A percentile compares a stretch with the other conserved stretches of the same genome.
These are phyloP conservation scores for Talaromyces funiculosus DNA, from an alignment of 2,329 filamentous ascomycete genomes.

Conservation along the genomic window DNA sequence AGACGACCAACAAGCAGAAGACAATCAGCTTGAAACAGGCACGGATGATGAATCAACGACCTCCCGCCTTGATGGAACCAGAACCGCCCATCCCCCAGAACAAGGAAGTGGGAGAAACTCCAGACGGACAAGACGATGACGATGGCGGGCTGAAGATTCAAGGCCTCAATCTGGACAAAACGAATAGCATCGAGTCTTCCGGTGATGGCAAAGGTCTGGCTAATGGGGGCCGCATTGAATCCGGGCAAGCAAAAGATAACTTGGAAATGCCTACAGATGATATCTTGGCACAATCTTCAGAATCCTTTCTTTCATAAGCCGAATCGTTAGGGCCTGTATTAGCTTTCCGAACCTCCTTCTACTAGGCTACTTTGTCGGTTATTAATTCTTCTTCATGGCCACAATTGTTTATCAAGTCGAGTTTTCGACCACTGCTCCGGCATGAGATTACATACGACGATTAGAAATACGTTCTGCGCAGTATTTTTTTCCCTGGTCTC, in stretches of 20 bases:
- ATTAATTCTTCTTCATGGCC: neutral
- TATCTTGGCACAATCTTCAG: constrained; percentile 24
- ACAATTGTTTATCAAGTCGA: neutral
- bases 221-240: neutral
- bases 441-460: neutral
- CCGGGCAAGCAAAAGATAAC: constrained; percentile 6
- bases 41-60: constrained; percentile 77
- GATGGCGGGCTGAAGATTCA: constrained; percentile 30
- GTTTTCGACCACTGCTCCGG: neutral
- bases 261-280: constrained; percentile 17
- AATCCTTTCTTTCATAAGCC: constrained; percentile 16
- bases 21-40: constrained; percentile 91
- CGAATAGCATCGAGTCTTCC: constrained; percentile 16
- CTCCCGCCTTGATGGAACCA: constrained; percentile 74
- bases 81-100: constrained; percentile 16
- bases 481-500: constrained; percentile 8
- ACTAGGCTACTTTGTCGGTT: neutral
- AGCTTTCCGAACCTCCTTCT: neutral
- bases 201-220: constrained; percentile 15
- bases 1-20: constrained; percentile 92
- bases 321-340: neutral
- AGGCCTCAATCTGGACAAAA: constrained; percentile 28
- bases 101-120: constrained; percentile 20
- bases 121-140: constrained; percentile 19
- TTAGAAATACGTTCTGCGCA: constrained; percentile 2